These are phyloP conservation scores for Abrus precatorius DNA, from an alignment of 306 rosid species.

Conservation along the genomic window DNA sequence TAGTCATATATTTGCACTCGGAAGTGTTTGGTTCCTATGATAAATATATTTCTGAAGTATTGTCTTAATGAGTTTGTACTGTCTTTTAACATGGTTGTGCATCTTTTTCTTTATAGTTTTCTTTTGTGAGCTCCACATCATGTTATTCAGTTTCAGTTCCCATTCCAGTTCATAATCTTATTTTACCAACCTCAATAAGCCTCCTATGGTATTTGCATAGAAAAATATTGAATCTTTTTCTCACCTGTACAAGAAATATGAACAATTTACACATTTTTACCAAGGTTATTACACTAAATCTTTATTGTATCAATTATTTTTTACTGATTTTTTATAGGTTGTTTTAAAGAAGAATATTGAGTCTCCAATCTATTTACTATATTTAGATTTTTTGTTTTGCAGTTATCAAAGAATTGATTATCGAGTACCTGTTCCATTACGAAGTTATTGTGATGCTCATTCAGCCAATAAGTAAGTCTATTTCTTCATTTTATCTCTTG, in stretches of 20 bases:
- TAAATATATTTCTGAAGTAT: slow-evolving; percentile 25
- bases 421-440: slow-evolving; percentile 80
- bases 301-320: neutral
- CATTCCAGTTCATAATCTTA: neutral
- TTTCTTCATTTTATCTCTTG: slow-evolving; percentile 34
- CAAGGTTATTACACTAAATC: neutral
- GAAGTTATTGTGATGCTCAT: slow-evolving; percentile 75
- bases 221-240: neutral
- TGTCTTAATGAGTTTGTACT: neutral
- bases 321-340: slow-evolving; percentile 1
- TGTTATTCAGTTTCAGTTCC: neutral
- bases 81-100: slow-evolving; percentile 4
- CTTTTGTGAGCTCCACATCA: neutral
- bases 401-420: slow-evolving; percentile 89
- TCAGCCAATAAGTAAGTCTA: slow-evolving; percentile 69
- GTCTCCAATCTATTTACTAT: slow-evolving; percentile 36
- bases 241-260: neutral
- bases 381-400: slow-evolving; percentile 48
- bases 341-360: neutral
- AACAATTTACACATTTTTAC: slow-evolving; percentile 17
- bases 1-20: slow-evolving; percentile 36
- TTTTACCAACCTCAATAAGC: neutral
- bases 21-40: slow-evolving; percentile 20
- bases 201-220: neutral
- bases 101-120: neutral